Evolutionary conservation across 371 early-diverging fungal genomes (phyloP), one percentile per base, ranked within the genome.

Genomic region (Apophysomyces elegans): DNA sequence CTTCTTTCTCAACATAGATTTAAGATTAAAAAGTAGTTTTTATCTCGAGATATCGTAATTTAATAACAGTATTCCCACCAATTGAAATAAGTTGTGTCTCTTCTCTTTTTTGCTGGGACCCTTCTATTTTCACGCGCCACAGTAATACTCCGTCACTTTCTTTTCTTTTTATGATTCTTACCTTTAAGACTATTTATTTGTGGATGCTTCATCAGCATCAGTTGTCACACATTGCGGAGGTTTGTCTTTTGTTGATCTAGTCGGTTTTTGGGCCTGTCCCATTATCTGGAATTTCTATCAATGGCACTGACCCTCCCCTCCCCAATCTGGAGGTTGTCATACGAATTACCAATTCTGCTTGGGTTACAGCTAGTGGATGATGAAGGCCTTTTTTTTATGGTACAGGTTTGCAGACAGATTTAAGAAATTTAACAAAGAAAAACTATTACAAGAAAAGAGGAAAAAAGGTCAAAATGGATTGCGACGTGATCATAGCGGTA

Each of bases 281-380:
- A 35, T 50, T 50, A n/a, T 50, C 54, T 50, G 54, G 54, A 50
- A 50, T 50, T 50, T 41, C 41, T 41, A 41, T 41, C 41, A 13
- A 41, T 41, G 41, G 41, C 41, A 41, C 41, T 13, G 13, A 41
- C 8, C 41, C 41, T 26, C 41, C 41, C 1, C 41, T 41, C 41
- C 41, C 41, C 41, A 41, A 41, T 8, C 11, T 41, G 8, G 41
- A 8, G 13, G 11, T 13, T 41, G 13, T 41, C 41, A 11, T 41
- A 26, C 32, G 32, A 26, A 26, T 26, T 26, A 26, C 32, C 32
- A 26, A 26, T 26, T 26, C 32, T 26, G 32, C 32, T 3, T 26
- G 32, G 32, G 32, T 26, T 26, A 26, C 32, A 26, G 32, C 32
- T 26, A 26, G 32, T 26, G 32, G 32, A 14, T 14, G n/a, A 47